Conservation (phyloP, 345 rosid genomes). For the Atalantia buxifolia region DNA sequence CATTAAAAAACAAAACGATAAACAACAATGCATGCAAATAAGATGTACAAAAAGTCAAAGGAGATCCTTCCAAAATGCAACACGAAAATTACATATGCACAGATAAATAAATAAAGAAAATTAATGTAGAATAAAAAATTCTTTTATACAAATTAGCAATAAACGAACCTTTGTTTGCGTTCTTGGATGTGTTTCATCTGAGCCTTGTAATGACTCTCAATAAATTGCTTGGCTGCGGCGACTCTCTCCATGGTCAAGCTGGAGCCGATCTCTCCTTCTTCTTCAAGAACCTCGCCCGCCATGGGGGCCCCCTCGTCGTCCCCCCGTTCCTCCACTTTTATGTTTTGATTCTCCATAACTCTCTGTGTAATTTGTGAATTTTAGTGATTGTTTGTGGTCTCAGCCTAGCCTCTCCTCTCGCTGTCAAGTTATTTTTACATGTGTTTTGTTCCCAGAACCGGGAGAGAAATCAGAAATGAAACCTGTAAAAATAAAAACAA, state of each 20-base stretch:
- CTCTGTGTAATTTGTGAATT: slow-evolving; percentile 16
- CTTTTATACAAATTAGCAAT: neutral
- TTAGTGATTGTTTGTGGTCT: slow-evolving; percentile 15
- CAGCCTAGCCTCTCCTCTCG: neutral
- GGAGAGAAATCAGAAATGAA: neutral
- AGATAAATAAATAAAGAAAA: neutral
- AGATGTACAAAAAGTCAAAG: neutral
- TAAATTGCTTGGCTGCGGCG: slow-evolving; percentile 88
- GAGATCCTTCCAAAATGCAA: slow-evolving; percentile 11
- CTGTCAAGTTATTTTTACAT: slow-evolving; percentile 7
- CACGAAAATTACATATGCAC: neutral
- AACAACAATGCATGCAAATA: neutral
- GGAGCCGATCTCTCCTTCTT: slow-evolving; percentile 46
- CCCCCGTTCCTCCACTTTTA: slow-evolving; percentile 27
- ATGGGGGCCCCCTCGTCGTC: slow-evolving; percentile 19
- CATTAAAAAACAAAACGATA: neutral
- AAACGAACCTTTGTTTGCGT: slow-evolving; percentile 62
- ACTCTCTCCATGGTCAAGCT: slow-evolving; percentile 75
- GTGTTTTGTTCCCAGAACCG: neutral
- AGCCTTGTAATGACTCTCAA: slow-evolving; percentile 83
- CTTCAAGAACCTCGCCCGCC: slow-evolving; percentile 29
- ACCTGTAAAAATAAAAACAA: neutral
- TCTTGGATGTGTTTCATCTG: slow-evolving; percentile 84
- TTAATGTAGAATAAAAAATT: neutral
- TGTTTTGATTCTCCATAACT: slow-evolving; percentile 32